Evolutionary conservation across 2,329 filamentous ascomycete species (phyloP).

Genomic region (Cladosporium oxysporum): DNA sequence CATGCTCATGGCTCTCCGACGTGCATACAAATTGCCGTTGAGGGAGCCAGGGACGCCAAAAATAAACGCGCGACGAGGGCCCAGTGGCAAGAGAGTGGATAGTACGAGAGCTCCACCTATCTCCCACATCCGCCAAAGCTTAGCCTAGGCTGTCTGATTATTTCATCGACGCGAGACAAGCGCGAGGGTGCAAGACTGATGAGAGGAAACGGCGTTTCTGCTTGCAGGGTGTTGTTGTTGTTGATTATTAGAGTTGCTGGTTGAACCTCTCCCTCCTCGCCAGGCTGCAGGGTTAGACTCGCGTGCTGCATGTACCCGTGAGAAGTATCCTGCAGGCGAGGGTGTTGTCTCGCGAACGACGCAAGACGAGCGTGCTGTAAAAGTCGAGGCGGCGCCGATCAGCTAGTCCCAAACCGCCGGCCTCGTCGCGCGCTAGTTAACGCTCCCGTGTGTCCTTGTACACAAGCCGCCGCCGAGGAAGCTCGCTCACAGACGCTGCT

Average conservation of each 20-base stretch:
- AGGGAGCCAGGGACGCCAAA: conserved; percentile 14
- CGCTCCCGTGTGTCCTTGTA: conserved; percentile 1
- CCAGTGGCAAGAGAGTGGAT: not conserved
- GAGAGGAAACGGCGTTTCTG: not conserved
- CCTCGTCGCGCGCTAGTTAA: not conserved
- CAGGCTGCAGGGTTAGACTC: conserved; percentile 1
- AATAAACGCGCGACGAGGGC: conserved; percentile 15
- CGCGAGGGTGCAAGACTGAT: not conserved
- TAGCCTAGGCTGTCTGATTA: conserved; percentile 7
- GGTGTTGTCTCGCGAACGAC: conserved; percentile 4
- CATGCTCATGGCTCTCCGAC: conserved; percentile 12
- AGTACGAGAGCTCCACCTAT: conserved; percentile 4
- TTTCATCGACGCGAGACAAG: conserved; percentile 9
- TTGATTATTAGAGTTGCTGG: not conserved
- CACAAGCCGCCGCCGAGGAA: conserved; percentile 8
- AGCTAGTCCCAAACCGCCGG: conserved; percentile 11
- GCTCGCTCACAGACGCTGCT: not conserved
- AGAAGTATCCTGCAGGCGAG: conserved; percentile 2
- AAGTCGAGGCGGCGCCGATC: conserved; percentile 6
- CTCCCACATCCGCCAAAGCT: conserved; percentile 8
- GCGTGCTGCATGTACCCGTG: not conserved
- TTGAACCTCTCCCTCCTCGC: not conserved
- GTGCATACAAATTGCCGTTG: conserved; percentile 15
- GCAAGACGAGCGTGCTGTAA: not conserved
- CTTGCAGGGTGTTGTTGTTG: not conserved